A percentile compares a stretch with the other conserved stretches of the same genome.
Evolutionary conservation across 2,329 filamentous ascomycete species (phyloP).

Genomic region (Dactylellina cionopaga): DNA sequence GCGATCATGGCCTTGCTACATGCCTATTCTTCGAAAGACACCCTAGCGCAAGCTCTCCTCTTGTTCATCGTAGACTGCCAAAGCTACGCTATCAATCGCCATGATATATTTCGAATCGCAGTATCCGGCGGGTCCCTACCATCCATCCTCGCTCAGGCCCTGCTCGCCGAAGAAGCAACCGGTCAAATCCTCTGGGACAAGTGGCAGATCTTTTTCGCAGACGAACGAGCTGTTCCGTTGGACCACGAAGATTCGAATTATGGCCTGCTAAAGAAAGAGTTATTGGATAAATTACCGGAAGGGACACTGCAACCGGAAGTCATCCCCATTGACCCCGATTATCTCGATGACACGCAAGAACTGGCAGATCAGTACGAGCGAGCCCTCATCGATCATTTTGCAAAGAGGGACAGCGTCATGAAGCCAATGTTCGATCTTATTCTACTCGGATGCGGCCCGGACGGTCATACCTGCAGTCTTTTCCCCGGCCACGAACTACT

Average conservation of each 20-base stretch:
- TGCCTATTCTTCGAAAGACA: slow-evolving; percentile 75
- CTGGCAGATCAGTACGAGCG: slow-evolving; percentile 94
- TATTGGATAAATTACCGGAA: slow-evolving; percentile 85
- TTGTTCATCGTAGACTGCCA: slow-evolving; percentile 84
- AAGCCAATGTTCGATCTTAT: slow-evolving; percentile 94
- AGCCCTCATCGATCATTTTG: slow-evolving; percentile 83
- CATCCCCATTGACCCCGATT: slow-evolving; percentile 65
- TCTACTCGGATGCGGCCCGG: slow-evolving; percentile 90
- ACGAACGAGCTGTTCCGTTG: slow-evolving; percentile 93
- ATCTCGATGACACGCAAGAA: slow-evolving; percentile 83
- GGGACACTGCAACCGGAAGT: slow-evolving; percentile 61
- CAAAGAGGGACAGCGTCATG: slow-evolving; percentile 90
- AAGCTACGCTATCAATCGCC: slow-evolving; percentile 79
- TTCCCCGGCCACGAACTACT: slow-evolving; percentile 91
- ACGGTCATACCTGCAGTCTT: slow-evolving; percentile 95
- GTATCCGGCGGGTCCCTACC: slow-evolving; percentile 95
- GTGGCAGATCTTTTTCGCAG: slow-evolving; percentile 99
- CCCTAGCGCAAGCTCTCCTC: slow-evolving; percentile 80
- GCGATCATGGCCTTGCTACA: slow-evolving; percentile 71
- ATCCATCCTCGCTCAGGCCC: slow-evolving; percentile 83
- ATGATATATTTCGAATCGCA: slow-evolving; percentile 86
- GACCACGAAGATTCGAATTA: slow-evolving; percentile 96
- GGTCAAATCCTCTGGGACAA: slow-evolving; percentile 75
- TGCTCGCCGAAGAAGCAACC: slow-evolving; percentile 68
- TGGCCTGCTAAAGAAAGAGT: slow-evolving; percentile 82